phyloP scores from a whole-genome alignment of 352 stramenopile genomes.

The Phytopythium delawarense region DNA sequence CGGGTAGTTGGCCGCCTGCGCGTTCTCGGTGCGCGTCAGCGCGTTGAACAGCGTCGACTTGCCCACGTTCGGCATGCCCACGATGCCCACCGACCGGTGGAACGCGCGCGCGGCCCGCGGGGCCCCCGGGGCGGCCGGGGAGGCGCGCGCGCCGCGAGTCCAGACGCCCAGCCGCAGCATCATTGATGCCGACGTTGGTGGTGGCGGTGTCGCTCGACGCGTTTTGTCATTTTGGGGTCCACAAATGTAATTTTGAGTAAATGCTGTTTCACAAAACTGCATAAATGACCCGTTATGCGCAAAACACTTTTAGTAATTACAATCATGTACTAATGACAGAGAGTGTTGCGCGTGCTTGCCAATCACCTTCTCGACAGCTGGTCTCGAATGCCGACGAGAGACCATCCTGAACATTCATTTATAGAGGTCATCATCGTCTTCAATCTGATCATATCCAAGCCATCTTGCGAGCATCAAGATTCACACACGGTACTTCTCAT shows the following conservation, averaged over 20 bases:
- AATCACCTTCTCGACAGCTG: background rate
- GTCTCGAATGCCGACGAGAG: background rate
- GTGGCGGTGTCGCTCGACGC: no score
- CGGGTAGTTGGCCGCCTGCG: slow-evolving; percentile 84
- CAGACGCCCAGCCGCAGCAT: slow-evolving; percentile 19
- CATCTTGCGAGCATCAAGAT: no score
- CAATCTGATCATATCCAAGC: no score
- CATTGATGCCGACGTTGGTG: background rate
- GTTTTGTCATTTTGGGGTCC: no score
- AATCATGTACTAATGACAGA: no score
- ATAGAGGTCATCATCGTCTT: background rate
- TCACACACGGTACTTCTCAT: background rate
- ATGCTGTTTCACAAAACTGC: no score
- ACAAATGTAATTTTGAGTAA: no score
- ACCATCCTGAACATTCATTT: background rate
- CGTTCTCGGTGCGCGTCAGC: slow-evolving; percentile 81
- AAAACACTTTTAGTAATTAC: no score
- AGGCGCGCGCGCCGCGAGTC: background rate
- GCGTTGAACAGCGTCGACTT: slow-evolving; percentile 90
- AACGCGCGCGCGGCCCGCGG: slow-evolving; percentile 33
- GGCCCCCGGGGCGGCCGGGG: slow-evolving; percentile 8
- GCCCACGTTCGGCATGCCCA: slow-evolving; percentile 87
- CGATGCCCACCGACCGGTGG: slow-evolving; percentile 83
- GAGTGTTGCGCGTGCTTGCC: slow-evolving; percentile 2
- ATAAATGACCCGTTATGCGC: no score